Evolutionary conservation across 2,329 filamentous ascomycete species (phyloP), one percentile per base, ranked within the genome.

Genomic region (Exophiala aquamarina): DNA sequence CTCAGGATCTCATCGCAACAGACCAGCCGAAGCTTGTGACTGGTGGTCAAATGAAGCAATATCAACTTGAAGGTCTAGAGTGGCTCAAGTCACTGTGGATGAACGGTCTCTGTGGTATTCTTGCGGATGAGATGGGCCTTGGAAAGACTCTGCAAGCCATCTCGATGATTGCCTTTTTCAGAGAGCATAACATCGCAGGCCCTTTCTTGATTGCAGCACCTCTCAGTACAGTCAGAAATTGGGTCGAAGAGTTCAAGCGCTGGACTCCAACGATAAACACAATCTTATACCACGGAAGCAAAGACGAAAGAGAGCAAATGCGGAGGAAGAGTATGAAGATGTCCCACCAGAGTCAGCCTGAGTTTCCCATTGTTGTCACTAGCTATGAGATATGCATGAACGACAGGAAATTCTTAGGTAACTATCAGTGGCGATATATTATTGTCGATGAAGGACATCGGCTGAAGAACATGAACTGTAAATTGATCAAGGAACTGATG

Each of bases 381-480:
- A 94, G 86, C 31, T 97, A 97, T 60, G 93, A 98, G 64, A 96
- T 98, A 63, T 91, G 94, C 44, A 84, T 98, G 69, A 85, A 89
- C 59, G 93, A 98, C 63, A 83, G 88, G 29, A 86, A 89, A 42
- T 84, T 84, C 28, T 71, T 98, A 4, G 83, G 83, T 0, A 85
- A 86, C 47, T 92, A 95, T 47, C 86, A 90, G 28, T 98, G 93
- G 93, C 89, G 94, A 44, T 96, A 95, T 59, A 96, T 98, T 61
- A 93, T 98, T 57, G 95, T 98, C 83, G 92, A 98, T 58, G 93
- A 98, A 69, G 93, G 93, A 0, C 93, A 98, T 64, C 86, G 93
- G 1, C 84, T 98, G 77, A 98, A 98, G 72, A 98, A 98, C 56
- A 86, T 95, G 54, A 91, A 97, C 40, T 94, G 92, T 21, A 87